These are phyloP conservation scores for Rhodotorula sp. DNA, from an alignment of 1,284 basidiomycete genomes.

Conservation along the genomic window DNA sequence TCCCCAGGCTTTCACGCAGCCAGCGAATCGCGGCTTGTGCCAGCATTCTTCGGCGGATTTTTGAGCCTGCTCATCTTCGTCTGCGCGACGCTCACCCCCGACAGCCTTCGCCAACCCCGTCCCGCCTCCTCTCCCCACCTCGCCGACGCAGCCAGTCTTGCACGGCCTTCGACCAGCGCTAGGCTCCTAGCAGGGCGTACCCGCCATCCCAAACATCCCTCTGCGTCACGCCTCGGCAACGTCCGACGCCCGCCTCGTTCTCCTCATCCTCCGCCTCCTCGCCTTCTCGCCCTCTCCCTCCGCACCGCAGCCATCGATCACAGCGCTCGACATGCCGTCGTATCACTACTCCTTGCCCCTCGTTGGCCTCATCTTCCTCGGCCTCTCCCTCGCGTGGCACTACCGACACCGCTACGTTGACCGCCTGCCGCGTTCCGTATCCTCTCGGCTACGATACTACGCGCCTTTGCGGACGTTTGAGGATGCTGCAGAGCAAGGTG, in stretches of 20 bases:
- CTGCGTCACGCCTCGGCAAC: too few species aligned
- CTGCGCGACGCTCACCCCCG: too few species aligned
- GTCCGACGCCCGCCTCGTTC: not conserved
- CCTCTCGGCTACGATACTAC: constrained; percentile 33
- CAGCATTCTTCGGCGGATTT: too few species aligned
- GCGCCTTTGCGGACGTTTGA: constrained; percentile 33
- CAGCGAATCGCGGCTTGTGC: too few species aligned
- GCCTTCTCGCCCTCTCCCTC: not conserved
- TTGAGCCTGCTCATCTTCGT: too few species aligned
- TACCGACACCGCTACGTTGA: constrained; percentile 28
- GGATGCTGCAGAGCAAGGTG: constrained; percentile 36
- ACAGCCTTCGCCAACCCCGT: not conserved
- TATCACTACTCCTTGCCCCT: constrained; percentile 8
- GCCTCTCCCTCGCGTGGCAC: constrained; percentile 26
- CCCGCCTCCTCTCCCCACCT: not conserved
- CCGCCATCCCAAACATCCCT: too few species aligned
- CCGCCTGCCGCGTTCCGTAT: constrained; percentile 25
- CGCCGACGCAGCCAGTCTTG: not conserved
- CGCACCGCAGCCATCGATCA: not conserved
- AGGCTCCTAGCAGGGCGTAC: too few species aligned
- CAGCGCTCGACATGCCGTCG: not conserved
- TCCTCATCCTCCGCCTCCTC: not conserved
- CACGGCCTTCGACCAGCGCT: too few species aligned
- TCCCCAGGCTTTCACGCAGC: not conserved
- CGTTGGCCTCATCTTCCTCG: constrained; percentile 12